Conservation (phyloP, 2,329 filamentous ascomycete genomes). For the Xylariaceae sp. region DNA sequence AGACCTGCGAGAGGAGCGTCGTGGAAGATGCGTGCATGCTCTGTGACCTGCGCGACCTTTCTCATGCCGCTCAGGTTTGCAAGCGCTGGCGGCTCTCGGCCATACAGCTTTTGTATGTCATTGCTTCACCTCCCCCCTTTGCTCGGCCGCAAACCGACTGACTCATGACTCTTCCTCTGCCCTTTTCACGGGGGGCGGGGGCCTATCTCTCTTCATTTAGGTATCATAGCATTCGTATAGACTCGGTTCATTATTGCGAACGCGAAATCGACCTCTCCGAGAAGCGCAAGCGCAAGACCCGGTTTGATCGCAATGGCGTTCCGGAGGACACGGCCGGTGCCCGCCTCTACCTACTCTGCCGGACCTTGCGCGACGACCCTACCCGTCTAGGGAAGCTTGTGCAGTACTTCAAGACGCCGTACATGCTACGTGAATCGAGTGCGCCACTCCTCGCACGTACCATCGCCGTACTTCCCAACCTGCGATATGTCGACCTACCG, state of each 20-base stretch:
- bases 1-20: conserved; percentile 75
- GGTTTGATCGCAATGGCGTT: conserved; percentile 70
- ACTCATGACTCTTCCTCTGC: background rate
- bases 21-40: conserved; percentile 82
- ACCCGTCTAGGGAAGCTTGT: conserved; percentile 64
- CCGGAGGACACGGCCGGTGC: conserved; percentile 73
- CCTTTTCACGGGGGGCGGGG: background rate
- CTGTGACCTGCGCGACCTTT: conserved; percentile 84
- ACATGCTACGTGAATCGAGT: conserved; percentile 87
- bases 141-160: background rate
- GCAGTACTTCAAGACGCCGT: conserved; percentile 79
- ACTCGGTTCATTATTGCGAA: conserved; percentile 90
- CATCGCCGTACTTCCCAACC: conserved; percentile 76
- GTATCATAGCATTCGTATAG: conserved; percentile 86
- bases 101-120: conserved; percentile 55
- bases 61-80: conserved; percentile 70
- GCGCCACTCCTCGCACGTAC: conserved; percentile 80
- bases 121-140: background rate
- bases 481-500: conserved; percentile 86
- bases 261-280: conserved; percentile 77
- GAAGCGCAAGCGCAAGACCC: conserved; percentile 66
- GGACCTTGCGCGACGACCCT: conserved; percentile 74
- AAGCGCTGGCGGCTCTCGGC: conserved; percentile 61
- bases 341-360: conserved; percentile 71
- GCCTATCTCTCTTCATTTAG: conserved; percentile 37